Conservation (phyloP, 805 yeast genomes). For the Suhomyces xylopsoci region DNA sequence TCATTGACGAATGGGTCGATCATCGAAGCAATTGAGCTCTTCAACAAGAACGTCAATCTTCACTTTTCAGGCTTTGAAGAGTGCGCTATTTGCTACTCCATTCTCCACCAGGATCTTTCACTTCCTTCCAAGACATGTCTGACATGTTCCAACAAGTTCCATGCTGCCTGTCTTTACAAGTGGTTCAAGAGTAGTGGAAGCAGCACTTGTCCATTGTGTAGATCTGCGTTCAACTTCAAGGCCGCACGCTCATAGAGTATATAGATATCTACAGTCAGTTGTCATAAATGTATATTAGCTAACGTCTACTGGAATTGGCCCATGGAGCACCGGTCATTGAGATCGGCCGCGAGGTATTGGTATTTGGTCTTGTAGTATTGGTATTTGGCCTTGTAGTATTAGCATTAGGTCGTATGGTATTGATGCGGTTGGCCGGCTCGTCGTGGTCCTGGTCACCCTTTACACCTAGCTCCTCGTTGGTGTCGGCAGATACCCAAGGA, state of each 20-base stretch:
- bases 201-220: conserved; percentile 92
- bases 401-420: conserved; percentile 17
- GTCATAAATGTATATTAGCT: neutral
- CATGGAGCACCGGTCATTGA: conserved; percentile 31
- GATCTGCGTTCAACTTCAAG: conserved; percentile 57
- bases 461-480: conserved; percentile 20
- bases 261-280: neutral
- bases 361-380: no score
- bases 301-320: conserved; percentile 16
- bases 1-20: conserved; percentile 72
- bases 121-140: conserved; percentile 85
- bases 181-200: conserved; percentile 96
- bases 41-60: conserved; percentile 69
- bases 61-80: conserved; percentile 95
- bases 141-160: conserved; percentile 92
- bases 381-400: conserved; percentile 20
- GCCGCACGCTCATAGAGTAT: neutral
- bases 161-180: conserved; percentile 90
- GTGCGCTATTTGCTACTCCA: conserved; percentile 95
- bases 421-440: conserved; percentile 2
- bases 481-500: conserved; percentile 47
- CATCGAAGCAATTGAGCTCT: conserved; percentile 62
- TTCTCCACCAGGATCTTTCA: conserved; percentile 85
- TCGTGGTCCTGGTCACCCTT: conserved; percentile 12
- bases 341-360: neutral